Base-by-base conservation (phyloP, 352 stramenopile species). In the Globisporangium carolinianum region DNA sequence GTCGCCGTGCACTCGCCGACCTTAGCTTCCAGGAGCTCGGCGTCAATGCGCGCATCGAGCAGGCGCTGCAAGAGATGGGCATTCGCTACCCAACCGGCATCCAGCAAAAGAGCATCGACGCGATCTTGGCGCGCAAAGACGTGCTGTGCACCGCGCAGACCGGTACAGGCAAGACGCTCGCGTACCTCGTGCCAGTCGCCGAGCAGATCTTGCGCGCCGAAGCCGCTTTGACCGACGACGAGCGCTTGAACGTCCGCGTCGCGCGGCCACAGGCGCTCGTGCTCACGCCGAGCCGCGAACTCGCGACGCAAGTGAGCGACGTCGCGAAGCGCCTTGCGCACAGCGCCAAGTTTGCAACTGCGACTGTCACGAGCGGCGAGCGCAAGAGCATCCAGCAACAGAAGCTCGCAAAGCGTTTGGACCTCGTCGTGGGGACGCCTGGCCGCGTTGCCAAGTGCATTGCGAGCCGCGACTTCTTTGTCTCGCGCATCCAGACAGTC, bases 351-450 rank as follows among this genome's bases (percentile, higher is more conserved):
- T 92, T 91, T 47, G 67, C 81, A 52, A 88, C 75, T 9, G 71
- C 63, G 51, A 76, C 68, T 18, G 63, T 89, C 58, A 91, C 82
- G 10, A 82, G 79, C 55, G 75, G 79, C 18, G 79, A 88, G 57
- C 76, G 71, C 66, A 84, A 87, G 63, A 85, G 72, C 58, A 77
- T 88, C 41, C 76, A 89, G 60, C 69, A 84, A 53, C 62, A 69
- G 47, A 83, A 76, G 36, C 52, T 83, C 7, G 49, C 60, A 2
- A 68, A 73, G 4, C 66, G 69, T 47, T 57, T 94, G 10, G 84
- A 94, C 45, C 53, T 89, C 18, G 68, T 94, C 49, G 78, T 94
- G 49, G 84, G 79, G 10, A 94, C 84, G 35, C 84, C 84, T 15
- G 84, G 84, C 0, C 71, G 84, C 1, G 64, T 94, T 15, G 75